Base-by-base conservation (phyloP, 2,329 filamentous ascomycete genomes). In the Monilinia fructicola region DNA sequence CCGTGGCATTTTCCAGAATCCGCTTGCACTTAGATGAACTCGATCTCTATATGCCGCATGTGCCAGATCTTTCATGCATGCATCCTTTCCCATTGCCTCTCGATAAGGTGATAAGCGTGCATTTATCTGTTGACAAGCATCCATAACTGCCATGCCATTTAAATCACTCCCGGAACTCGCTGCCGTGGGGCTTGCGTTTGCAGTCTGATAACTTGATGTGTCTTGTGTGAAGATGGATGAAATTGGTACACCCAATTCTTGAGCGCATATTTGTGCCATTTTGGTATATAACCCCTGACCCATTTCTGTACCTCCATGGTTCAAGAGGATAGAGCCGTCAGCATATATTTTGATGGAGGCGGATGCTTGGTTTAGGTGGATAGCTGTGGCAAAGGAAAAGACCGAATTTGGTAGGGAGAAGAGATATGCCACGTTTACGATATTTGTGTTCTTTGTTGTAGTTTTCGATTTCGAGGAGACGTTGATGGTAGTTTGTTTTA, bases 231-330 rank as follows among this genome's bases (percentile, higher is more conserved):
- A 92, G 67, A 98, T 91, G 67, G 85, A 84, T 31, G 90, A 87
- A 64, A 93, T 82, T 0, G 93, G 91, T 0, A 97, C 89, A 46
- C 85, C 79, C 2, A 98, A 86, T 1, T 93, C 91, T 79, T 98
- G 91, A 0, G 94, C 93, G 0, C 93, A 92, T 68, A 98, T 92
- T 84, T 95, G 94, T 52, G 86, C 89, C 88, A 98, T 96, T 81
- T 98, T 98, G 16, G 94, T 98, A 79, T 98, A 91, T 5, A 98
- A 82, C 7, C 72, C 94, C 78, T 98, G 94, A 10, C 94, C 94
- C 94, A 98, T 98, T 78, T 98, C 94, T 0, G 92, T 96, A 68
- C 94, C 94, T 60, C 94, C 94, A 73, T 98, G 94, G 1, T 94
- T 94, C 6, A 98, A 90, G 0, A 98, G 84, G 10, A 98, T 83